Evolutionary conservation across 2,329 filamentous ascomycete genomes (phyloP).

Genomic region (Diplodia seriata): DNA sequence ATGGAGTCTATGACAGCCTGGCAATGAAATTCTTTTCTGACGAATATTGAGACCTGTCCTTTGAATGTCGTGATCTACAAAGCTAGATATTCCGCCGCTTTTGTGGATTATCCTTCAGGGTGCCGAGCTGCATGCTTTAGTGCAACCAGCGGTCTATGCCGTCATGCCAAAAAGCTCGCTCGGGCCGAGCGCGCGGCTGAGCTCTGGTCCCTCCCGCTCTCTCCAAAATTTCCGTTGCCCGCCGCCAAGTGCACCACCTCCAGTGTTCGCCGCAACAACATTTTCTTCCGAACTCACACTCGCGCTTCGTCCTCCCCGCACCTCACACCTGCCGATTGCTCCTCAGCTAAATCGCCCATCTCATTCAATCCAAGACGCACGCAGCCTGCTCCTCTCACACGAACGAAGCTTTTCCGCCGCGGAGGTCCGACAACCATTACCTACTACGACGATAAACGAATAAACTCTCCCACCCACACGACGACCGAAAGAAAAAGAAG

Average conservation of each 20-base stretch:
- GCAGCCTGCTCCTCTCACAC: background rate
- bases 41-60: background rate
- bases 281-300: background rate
- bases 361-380: background rate
- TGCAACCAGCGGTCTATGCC: background rate
- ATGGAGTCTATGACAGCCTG: constrained; percentile 30
- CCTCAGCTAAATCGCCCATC: background rate
- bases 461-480: background rate
- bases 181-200: constrained; percentile 7
- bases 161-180: constrained; percentile 20
- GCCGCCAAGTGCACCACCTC: background rate
- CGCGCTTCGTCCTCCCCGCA: background rate
- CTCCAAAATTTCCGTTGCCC: constrained; percentile 16
- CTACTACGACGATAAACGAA: background rate
- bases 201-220: background rate
- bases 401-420: background rate
- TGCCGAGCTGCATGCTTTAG: background rate
- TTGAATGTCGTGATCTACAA: background rate
- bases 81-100: background rate
- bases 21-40: constrained; percentile 4
- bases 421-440: background rate
- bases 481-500: background rate
- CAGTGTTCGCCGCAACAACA: background rate
- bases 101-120: background rate
- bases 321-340: background rate